These are phyloP conservation scores for Ilex aquifolium DNA, from an alignment of 257 asterid genomes.

Conservation along the genomic window DNA sequence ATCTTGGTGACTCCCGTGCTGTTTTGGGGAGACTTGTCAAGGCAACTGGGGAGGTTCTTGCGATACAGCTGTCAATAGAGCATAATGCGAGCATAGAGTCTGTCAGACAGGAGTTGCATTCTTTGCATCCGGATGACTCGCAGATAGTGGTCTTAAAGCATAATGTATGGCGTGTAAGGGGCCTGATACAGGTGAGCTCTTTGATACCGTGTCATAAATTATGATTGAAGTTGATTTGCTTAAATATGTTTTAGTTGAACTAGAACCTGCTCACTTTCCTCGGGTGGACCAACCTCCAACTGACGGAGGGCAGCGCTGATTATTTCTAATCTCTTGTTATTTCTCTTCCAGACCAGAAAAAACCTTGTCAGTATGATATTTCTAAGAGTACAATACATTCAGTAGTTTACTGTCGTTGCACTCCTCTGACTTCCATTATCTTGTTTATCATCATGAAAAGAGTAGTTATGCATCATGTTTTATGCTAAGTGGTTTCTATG, in stretches of 20 bases:
- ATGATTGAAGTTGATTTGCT: background rate
- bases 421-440: too few species aligned
- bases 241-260: background rate
- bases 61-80: conserved; percentile 40
- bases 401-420: too few species aligned
- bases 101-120: conserved; percentile 40
- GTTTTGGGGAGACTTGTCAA: conserved; percentile 40
- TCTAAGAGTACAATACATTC: too few species aligned
- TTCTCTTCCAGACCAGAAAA: too few species aligned
- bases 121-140: conserved; percentile 45
- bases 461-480: too few species aligned
- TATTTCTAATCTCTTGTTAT: too few species aligned
- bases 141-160: conserved; percentile 43
- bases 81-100: conserved; percentile 48
- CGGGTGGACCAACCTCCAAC: too few species aligned
- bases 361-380: too few species aligned
- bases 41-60: conserved; percentile 43
- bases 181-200: conserved; percentile 39
- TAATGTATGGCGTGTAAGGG: conserved; percentile 52
- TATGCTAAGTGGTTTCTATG: too few species aligned
- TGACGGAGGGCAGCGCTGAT: too few species aligned
- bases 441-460: too few species aligned
- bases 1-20: conserved; percentile 46
- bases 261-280: too few species aligned
- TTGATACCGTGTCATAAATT: background rate